Evolutionary conservation across 495 filamentous ascomycete species (phyloP), one percentile per base, ranked within the genome.

Genomic region (Penicillium riverlandense): DNA sequence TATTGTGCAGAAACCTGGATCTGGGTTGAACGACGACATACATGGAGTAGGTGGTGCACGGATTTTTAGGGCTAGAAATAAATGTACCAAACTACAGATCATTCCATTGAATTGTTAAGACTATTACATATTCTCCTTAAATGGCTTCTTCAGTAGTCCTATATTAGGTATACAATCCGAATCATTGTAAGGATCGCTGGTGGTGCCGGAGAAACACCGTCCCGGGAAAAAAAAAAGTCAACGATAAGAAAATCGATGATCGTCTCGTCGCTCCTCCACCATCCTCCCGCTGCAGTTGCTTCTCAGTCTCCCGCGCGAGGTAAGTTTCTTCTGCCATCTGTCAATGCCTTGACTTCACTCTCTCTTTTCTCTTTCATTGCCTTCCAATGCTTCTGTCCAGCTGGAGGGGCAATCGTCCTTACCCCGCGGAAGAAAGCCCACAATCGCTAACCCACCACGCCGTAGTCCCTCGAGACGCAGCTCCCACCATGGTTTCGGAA

Each of bases 401-500:
- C 4, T 22, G 41, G 56, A 57, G 59, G 55, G 55, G 58, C 50
- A 50, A 8, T 33, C 10, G 6, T 34, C 35, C 16, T 47, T 57
- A 59, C 56, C 59, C 55, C 59, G 56, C 59, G 54, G 47, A 48
- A 37, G 45, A 28, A 22, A 41, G 49, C 34, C 43, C 50, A 57
- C 47, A 50, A 27, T 49, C 40, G 45, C 50, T 57, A 51, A 58
- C 41, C 47, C 22, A 4, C 4, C 22, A 22, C 34, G 34, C 32
- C 34, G 42, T 29, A 57, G 62, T 63, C 52, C 48, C 58, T 62
- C 56, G 59, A 64, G 61, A 62, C 53, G 43, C 51, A 52, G 50
- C 55, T 45, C 31, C 43, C 45, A 66, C 44, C 43, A 72, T 72
- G 69, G 57, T 63, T 42, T 62, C 63, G 55, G 70, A 74, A 59